A percentile compares a stretch with the other conserved stretches of the same genome.
These are phyloP conservation scores for Aspergillus hancockii DNA, from an alignment of 495 filamentous ascomycete species.

Conservation along the genomic window DNA sequence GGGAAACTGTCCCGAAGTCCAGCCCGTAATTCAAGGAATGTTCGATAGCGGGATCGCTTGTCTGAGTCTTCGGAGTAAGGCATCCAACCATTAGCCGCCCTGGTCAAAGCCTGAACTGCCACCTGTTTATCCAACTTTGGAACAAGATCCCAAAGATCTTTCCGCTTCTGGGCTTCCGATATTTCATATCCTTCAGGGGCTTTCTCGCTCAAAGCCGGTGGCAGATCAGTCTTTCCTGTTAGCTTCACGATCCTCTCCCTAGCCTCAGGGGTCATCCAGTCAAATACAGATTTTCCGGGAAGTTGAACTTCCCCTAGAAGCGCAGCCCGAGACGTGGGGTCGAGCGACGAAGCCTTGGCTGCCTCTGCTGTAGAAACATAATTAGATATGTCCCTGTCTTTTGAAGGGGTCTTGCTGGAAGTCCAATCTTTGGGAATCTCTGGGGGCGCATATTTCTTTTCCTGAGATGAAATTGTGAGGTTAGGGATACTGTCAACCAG, in stretches of 20 bases:
- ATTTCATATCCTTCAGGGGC: constrained; percentile 61
- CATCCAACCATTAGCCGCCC: constrained; percentile 74
- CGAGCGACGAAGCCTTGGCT: constrained; percentile 71
- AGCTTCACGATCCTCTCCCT: constrained; percentile 74
- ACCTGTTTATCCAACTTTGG: constrained; percentile 73
- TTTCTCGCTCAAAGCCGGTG: constrained; percentile 73
- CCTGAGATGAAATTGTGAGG: constrained; percentile 49
- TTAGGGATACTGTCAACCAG: constrained; percentile 64
- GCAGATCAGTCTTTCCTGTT: constrained; percentile 75
- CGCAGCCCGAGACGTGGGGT: constrained; percentile 77
- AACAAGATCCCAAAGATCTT: constrained; percentile 63
- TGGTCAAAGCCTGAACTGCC: constrained; percentile 72
- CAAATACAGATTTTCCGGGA: constrained; percentile 93
- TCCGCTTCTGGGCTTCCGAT: constrained; percentile 57
- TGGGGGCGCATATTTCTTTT: constrained; percentile 72
- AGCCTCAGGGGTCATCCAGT: constrained; percentile 81
- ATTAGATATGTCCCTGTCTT: constrained; percentile 30
- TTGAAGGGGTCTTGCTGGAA: constrained; percentile 56
- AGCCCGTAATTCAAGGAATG: constrained; percentile 78
- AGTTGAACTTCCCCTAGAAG: constrained; percentile 80
- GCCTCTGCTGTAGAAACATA: constrained; percentile 74
- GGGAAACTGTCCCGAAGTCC: constrained; percentile 63
- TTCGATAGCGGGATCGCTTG: constrained; percentile 76
- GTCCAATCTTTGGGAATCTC: constrained; percentile 76
- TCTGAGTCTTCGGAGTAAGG: constrained; percentile 81